Percentiles rank a stretch among this genome's conserved stretches.
Conservation (phyloP, 2,329 filamentous ascomycete species). For the Fusarium sp. region DNA sequence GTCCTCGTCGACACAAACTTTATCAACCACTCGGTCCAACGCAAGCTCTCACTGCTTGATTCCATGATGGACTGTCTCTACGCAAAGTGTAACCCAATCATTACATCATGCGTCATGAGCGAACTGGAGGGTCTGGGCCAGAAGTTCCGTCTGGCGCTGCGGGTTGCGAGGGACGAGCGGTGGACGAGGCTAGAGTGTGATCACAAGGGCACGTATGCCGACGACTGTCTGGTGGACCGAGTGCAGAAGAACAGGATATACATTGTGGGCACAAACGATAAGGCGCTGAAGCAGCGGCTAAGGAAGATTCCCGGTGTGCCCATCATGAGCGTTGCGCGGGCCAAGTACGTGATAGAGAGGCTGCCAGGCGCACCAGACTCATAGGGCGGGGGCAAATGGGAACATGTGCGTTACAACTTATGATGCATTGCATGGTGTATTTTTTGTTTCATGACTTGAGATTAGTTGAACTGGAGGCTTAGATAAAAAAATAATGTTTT, state of each 20-base stretch:
- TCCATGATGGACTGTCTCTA: constrained; percentile 95
- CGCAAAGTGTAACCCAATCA: constrained; percentile 88
- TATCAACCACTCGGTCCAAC: constrained; percentile 87
- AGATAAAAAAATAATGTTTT: not conserved
- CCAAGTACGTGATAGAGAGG: constrained; percentile 95
- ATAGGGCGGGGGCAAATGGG: constrained; percentile 27
- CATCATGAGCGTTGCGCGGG: constrained; percentile 83
- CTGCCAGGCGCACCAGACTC: constrained; percentile 82
- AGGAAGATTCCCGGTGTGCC: constrained; percentile 77
- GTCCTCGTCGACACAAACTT: constrained; percentile 84
- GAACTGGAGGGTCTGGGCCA: constrained; percentile 90
- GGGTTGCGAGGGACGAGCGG: constrained; percentile 88
- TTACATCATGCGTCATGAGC: constrained; percentile 81
- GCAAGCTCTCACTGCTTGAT: constrained; percentile 87
- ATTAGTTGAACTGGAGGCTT: not conserved
- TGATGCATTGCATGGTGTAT: constrained; percentile 12
- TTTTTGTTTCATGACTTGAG: not conserved
- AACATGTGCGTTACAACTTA: constrained; percentile 30
- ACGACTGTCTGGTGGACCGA: constrained; percentile 85
- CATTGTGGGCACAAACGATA: constrained; percentile 81
- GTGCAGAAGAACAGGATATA: constrained; percentile 80
- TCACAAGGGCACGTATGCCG: constrained; percentile 84
- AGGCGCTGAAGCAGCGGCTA: constrained; percentile 83
- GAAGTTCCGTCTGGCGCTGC: constrained; percentile 87
- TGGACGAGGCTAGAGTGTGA: constrained; percentile 89